Base-by-base conservation (phyloP, 495 filamentous ascomycete species). In the Trichodelitschia bisporula region DNA sequence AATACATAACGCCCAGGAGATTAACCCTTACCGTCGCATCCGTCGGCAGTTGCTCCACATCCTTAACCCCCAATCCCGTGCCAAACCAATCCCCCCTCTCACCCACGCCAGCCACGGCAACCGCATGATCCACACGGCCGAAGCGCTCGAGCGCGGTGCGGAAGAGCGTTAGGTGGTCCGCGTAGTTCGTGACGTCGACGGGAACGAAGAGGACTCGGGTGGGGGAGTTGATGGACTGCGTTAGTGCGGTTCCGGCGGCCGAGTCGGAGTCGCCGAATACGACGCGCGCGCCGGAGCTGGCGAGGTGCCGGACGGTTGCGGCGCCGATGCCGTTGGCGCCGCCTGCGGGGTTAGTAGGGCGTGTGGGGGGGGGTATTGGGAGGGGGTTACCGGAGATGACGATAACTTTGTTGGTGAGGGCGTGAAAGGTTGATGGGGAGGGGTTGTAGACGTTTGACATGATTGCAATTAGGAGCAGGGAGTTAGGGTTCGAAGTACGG, bases 281-380 rank as follows among this genome's bases (percentile, higher is more conserved):
- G 26, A 45, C 40, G 26, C 41, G 36, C 1, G 45, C 34, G 0
- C 45, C 42, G 1, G 28, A 15, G 0, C 9, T n/a, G 25, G 40
- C 29, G 11, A 45, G 36, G 8, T 37, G 29, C 3, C 13, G 17
- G 1, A 48, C 42, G 4, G 40, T 39, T 17, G 42, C 42, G 8
- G 42, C 45, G 10, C 45, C 45, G n/a, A 48, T 48, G n/a, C 45
- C 45, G 29, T 40, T 40, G 3, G 42, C 37, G 14, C 42, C 42
- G 23, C 44, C 44, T 47, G 19, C n/a, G n/a, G n/a, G n/a, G n/a
- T n/a, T n/a, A n/a, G n/a, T n/a, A n/a, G n/a, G n/a, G n/a, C n/a
- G n/a, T n/a, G n/a, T n/a, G n/a, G n/a, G n/a, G n/a, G n/a, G n/a
- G n/a, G n/a, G n/a, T n/a, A n/a, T n/a, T n/a, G n/a, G n/a, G n/a